Percentiles rank a stretch among this genome's conserved stretches.
These are phyloP conservation scores for Pseudogymnoascus sp. DNA, from an alignment of 2,329 filamentous ascomycete genomes.

Conservation along the genomic window DNA sequence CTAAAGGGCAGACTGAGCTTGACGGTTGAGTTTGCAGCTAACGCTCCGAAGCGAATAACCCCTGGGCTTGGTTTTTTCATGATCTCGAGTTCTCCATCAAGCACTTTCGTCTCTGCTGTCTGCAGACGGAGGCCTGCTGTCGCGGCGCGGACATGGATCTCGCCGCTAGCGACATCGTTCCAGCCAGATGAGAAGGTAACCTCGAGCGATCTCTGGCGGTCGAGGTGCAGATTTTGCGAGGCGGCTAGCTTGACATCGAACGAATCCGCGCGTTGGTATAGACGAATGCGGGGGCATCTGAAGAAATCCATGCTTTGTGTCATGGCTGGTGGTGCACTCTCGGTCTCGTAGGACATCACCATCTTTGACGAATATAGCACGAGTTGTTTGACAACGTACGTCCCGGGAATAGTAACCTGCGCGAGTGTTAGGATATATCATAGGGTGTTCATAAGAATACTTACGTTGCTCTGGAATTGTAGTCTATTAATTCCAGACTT, in stretches of 20 bases:
- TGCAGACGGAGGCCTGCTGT: conserved; percentile 60
- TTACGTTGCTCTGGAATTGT: conserved; percentile 39
- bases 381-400: conserved; percentile 68
- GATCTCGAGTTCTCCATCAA: conserved; percentile 37
- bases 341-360: conserved; percentile 57
- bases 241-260: conserved; percentile 62
- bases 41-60: conserved; percentile 41
- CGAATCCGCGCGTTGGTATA: conserved; percentile 64
- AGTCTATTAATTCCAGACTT: conserved; percentile 41
- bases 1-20: conserved; percentile 72
- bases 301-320: conserved; percentile 37
- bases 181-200: conserved; percentile 66
- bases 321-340: conserved; percentile 30
- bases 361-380: conserved; percentile 58
- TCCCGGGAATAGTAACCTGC: conserved; percentile 60
- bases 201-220: conserved; percentile 70
- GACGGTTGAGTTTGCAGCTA: conserved; percentile 41
- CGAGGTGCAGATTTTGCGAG: conserved; percentile 68
- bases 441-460: conserved; percentile 16
- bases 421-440: conserved; percentile 16
- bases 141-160: conserved; percentile 55
- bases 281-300: conserved; percentile 54
- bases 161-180: conserved; percentile 57
- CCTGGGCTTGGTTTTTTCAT: conserved; percentile 47
- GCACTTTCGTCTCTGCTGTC: conserved; percentile 50